These are phyloP conservation scores for Yamadazyma tumulicola DNA, from an alignment of 805 yeast species.

Conservation along the genomic window DNA sequence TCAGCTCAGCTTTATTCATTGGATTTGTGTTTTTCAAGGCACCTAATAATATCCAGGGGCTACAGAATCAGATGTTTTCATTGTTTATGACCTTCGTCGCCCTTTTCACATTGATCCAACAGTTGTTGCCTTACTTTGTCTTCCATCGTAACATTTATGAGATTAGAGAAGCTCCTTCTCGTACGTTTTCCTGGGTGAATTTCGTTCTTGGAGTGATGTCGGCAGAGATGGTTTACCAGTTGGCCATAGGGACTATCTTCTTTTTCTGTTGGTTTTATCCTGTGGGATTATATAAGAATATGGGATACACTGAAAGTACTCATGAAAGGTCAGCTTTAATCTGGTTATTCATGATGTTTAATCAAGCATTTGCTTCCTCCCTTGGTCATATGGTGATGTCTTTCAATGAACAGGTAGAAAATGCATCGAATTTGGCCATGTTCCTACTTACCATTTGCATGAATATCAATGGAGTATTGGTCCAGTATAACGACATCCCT, in stretches of 20 bases:
- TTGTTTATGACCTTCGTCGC: slow-evolving; percentile 44
- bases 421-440: slow-evolving; percentile 31
- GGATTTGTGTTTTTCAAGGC: slow-evolving; percentile 75
- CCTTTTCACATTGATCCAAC: slow-evolving; percentile 38
- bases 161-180: slow-evolving; percentile 44
- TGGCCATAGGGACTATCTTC: slow-evolving; percentile 39
- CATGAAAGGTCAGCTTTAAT: slow-evolving; percentile 34
- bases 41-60: slow-evolving; percentile 49
- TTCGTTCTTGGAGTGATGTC: slow-evolving; percentile 38
- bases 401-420: slow-evolving; percentile 29
- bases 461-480: slow-evolving; percentile 36
- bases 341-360: slow-evolving; percentile 28
- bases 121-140: slow-evolving; percentile 43
- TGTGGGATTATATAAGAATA: slow-evolving; percentile 44
- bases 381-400: slow-evolving; percentile 29
- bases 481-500: slow-evolving; percentile 34
- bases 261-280: slow-evolving; percentile 63
- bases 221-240: slow-evolving; percentile 48
- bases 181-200: slow-evolving; percentile 41
- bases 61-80: slow-evolving; percentile 65
- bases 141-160: slow-evolving; percentile 44
- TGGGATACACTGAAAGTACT: slow-evolving; percentile 41
- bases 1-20: slow-evolving; percentile 55
- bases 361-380: slow-evolving; percentile 23
- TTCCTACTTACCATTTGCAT: slow-evolving; percentile 30